These are phyloP conservation scores for Pleodorina starrii DNA, from an alignment of 139 green algal genomes.

Conservation along the genomic window DNA sequence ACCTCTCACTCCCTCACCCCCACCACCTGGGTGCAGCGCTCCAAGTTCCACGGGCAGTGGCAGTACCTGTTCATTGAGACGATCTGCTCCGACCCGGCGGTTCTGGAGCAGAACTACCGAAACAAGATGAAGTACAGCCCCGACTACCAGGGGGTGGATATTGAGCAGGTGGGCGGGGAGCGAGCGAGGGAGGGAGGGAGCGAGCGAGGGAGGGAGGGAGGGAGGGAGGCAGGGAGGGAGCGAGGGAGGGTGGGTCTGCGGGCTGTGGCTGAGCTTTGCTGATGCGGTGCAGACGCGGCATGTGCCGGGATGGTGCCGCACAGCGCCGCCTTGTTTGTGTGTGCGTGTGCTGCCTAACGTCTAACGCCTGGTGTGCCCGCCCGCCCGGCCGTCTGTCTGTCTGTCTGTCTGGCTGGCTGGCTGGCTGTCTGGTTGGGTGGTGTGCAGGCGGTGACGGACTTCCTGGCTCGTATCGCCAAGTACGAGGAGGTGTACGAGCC, in stretches of 20 bases:
- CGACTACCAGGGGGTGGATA: conserved; percentile 87
- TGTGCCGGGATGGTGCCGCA: no score
- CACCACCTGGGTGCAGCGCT: not conserved
- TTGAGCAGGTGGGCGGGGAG: conserved; percentile 75
- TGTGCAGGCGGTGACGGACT: conserved; percentile 83
- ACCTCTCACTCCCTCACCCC: not conserved
- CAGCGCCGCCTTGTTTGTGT: no score
- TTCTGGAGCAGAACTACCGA: conserved; percentile 92
- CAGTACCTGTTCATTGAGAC: conserved; percentile 96
- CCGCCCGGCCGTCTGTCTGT: no score
- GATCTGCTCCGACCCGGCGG: conserved; percentile 90
- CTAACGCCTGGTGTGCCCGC: no score
- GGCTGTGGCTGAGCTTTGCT: no score
- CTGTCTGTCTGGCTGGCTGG: not conserved
- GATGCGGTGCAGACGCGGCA: no score
- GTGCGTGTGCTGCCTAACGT: no score
- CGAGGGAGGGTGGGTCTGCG: no score
- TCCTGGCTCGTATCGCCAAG: conserved; percentile 86
- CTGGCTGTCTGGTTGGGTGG: not conserved
- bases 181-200: no score
- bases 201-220: no score
- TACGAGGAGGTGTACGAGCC: conserved; percentile 96
- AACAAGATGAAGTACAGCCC: conserved; percentile 91
- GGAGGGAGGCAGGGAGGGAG: no score
- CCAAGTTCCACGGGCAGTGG: conserved; percentile 33